Evolutionary conservation across 1,139 yeast genomes (phyloP).

Genomic region (Yamadazyma dendronema): DNA sequence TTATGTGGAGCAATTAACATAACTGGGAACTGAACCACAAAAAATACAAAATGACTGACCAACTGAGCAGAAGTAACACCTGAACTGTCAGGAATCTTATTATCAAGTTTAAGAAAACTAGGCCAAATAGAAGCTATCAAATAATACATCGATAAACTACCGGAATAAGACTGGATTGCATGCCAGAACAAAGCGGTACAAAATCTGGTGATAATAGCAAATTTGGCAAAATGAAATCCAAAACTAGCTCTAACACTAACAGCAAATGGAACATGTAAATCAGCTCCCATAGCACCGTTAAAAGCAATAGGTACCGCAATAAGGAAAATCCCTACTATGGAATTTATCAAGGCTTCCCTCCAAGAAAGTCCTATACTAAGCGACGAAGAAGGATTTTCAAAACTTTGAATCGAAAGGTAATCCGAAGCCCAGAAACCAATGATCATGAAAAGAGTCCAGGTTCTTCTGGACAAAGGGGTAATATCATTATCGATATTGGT

Average conservation of each 20-base stretch:
- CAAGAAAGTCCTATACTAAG: slow-evolving; percentile 26
- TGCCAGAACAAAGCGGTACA: slow-evolving; percentile 37
- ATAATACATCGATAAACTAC: slow-evolving; percentile 24
- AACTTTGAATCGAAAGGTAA: slow-evolving; percentile 14
- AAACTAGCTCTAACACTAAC: slow-evolving; percentile 30
- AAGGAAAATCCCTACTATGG: slow-evolving; percentile 29
- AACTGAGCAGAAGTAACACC: slow-evolving; percentile 14
- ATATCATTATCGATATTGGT: slow-evolving; percentile 17
- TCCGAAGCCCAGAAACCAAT: slow-evolving; percentile 18
- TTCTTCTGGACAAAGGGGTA: slow-evolving; percentile 13
- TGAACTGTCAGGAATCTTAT: slow-evolving; percentile 25
- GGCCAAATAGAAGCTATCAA: slow-evolving; percentile 36
- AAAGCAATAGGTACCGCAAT: slow-evolving; percentile 28
- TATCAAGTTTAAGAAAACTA: slow-evolving; percentile 20
- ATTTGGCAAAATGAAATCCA: slow-evolving; percentile 28
- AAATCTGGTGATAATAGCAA: slow-evolving; percentile 31
- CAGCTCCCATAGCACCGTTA: slow-evolving; percentile 36
- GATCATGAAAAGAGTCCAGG: slow-evolving; percentile 15
- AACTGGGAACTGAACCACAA: slow-evolving; percentile 15
- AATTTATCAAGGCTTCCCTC: slow-evolving; percentile 27
- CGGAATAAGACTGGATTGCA: slow-evolving; percentile 32
- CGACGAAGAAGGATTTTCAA: slow-evolving; percentile 13
- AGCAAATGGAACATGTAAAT: slow-evolving; percentile 33
- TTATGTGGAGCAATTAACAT: slow-evolving; percentile 16
- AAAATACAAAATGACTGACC: slow-evolving; percentile 14